These are phyloP conservation scores for Pyrenophora tritici-repentis DNA, from an alignment of 2,329 filamentous ascomycete genomes.

Conservation along the genomic window DNA sequence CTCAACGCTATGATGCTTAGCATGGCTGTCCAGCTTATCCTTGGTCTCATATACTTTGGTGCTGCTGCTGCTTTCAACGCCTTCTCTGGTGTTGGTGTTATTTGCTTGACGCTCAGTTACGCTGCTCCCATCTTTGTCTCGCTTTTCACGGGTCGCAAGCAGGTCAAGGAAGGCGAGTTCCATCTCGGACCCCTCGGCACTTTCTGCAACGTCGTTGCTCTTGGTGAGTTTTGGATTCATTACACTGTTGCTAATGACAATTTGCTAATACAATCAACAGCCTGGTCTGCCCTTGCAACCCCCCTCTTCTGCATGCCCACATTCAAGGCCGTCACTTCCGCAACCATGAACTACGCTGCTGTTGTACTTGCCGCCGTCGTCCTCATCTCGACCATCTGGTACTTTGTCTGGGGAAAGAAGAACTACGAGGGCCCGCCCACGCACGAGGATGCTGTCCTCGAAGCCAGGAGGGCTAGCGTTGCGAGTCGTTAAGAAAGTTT, in stretches of 20 bases:
- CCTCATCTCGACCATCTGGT: constrained; percentile 67
- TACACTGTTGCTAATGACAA: too few species aligned
- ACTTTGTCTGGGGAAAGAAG: constrained; percentile 70
- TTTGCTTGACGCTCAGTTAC: constrained; percentile 71
- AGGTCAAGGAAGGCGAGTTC: constrained; percentile 63
- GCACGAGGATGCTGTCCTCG: constrained; percentile 39
- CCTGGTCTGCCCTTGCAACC: constrained; percentile 69
- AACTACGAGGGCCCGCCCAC: constrained; percentile 68
- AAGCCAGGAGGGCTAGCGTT: constrained; percentile 40
- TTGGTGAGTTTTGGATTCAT: constrained; percentile 55
- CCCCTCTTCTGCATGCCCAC: constrained; percentile 77
- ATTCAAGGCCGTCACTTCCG: constrained; percentile 62
- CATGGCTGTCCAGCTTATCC: constrained; percentile 66
- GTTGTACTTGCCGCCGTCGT: constrained; percentile 74
- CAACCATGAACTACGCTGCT: constrained; percentile 73
- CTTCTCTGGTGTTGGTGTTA: constrained; percentile 72
- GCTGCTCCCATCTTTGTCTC: constrained; percentile 69
- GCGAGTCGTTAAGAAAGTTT: constrained; percentile 25
- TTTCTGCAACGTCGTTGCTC: constrained; percentile 66
- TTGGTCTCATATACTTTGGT: constrained; percentile 72
- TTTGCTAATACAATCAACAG: constrained; percentile 17
- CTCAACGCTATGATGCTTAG: constrained; percentile 74
- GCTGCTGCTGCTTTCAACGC: constrained; percentile 72
- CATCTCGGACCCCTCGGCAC: constrained; percentile 66
- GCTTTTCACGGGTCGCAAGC: constrained; percentile 63